A percentile compares a stretch with the other conserved stretches of the same genome.
Evolutionary conservation across 192 early-diverging fungal genomes (phyloP).

Genomic region (Geranomyces variabilis): DNA sequence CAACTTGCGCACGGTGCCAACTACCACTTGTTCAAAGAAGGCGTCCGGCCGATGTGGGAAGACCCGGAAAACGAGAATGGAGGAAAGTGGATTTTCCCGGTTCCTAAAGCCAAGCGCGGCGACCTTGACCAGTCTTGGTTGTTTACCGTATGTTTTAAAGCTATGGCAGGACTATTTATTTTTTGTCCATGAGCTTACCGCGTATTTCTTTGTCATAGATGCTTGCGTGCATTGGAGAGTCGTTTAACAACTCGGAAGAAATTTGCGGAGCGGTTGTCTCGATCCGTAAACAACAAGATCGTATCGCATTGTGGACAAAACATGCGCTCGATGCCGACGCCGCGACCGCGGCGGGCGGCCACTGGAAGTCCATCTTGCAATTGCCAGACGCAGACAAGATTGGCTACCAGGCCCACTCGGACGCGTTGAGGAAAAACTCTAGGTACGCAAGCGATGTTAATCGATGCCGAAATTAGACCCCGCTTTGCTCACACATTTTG

Average conservation of each 20-base stretch:
- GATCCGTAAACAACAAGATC: constrained; percentile 81
- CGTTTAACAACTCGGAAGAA: constrained; percentile 73
- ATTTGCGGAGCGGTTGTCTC: constrained; percentile 93
- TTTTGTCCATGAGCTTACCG: neutral
- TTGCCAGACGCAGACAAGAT: constrained; percentile 29
- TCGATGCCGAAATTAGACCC: no score
- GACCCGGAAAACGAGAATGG: constrained; percentile 65
- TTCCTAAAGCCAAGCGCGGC: constrained; percentile 69
- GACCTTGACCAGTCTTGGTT: constrained; percentile 85
- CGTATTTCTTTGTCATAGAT: constrained; percentile 50
- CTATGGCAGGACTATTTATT: neutral
- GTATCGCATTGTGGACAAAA: constrained; percentile 77
- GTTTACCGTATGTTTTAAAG: constrained; percentile 68
- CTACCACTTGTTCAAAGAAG: constrained; percentile 91
- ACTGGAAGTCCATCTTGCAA: constrained; percentile 35
- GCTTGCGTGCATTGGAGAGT: constrained; percentile 85
- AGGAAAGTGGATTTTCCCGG: constrained; percentile 89
- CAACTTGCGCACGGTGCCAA: constrained; percentile 76
- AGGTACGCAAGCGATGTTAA: neutral
- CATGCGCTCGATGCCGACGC: neutral
- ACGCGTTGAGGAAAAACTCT: constrained; percentile 37
- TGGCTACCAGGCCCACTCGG: constrained; percentile 45
- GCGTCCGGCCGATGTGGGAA: constrained; percentile 93
- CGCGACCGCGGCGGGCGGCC: neutral
- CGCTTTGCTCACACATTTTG: neutral